phyloP scores from a whole-genome alignment of 208 protist species.

The Trypanosoma cruzi region DNA sequence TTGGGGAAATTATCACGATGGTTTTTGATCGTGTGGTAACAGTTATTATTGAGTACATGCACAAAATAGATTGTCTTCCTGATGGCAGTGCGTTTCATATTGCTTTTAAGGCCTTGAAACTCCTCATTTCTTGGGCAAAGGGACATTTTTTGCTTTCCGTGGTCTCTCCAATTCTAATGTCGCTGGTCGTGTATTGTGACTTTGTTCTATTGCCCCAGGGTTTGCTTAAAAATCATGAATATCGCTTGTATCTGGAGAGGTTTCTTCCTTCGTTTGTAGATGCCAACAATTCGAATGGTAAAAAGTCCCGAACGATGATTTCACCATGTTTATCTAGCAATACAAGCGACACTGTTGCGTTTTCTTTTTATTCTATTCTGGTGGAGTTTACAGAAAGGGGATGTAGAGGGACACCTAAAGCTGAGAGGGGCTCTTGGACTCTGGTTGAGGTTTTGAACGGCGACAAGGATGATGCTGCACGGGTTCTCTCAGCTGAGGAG shows the following conservation, averaged over 20 bases:
- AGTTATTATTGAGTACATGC: not conserved
- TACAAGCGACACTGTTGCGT: not conserved
- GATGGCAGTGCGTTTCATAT: not conserved
- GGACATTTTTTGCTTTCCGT: constrained; percentile 10
- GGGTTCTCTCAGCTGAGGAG: constrained; percentile 6
- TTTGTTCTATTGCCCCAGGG: constrained; percentile 9
- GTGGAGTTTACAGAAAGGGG: not conserved
- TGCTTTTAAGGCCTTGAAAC: not conserved
- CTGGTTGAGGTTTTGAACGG: constrained; percentile 20
- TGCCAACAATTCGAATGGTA: not conserved
- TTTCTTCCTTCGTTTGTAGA: not conserved
- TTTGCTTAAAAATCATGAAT: not conserved
- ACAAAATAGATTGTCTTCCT: not conserved
- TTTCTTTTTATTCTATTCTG: constrained; percentile 7
- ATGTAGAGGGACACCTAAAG: not conserved
- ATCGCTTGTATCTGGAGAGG: not conserved
- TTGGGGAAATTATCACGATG: not conserved
- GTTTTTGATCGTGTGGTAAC: not conserved
- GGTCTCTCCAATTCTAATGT: constrained; percentile 1
- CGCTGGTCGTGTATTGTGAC: constrained; percentile 19
- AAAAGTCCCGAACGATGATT: not conserved
- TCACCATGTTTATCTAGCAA: not conserved
- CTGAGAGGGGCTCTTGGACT: not conserved
- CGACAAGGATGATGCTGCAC: not conserved
- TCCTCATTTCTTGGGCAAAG: constrained; percentile 5